phyloP scores from a whole-genome alignment of 805 yeast species.

The Nematodospora valgi region DNA sequence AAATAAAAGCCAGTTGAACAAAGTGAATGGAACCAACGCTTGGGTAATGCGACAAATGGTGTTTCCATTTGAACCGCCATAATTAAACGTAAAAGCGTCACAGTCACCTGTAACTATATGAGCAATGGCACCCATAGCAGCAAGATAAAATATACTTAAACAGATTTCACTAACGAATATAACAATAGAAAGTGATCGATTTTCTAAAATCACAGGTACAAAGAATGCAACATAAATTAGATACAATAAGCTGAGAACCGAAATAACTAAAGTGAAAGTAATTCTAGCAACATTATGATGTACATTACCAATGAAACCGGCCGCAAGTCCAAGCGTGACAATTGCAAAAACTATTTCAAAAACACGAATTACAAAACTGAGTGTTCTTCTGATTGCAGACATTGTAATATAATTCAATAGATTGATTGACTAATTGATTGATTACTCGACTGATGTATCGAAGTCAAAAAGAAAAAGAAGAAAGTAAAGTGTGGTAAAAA shows the following conservation, averaged over 20 bases:
- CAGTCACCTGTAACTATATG: conserved; percentile 6
- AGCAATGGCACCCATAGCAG: conserved; percentile 9
- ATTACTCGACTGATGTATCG: too few relatives aligned
- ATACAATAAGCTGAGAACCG: conserved; percentile 5
- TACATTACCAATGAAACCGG: conserved; percentile 6
- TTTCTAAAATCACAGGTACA: conserved; percentile 2
- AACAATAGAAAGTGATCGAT: conserved; percentile 4
- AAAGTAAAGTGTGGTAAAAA: too few relatives aligned
- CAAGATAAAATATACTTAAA: conserved; percentile 6
- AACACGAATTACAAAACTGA: too few relatives aligned
- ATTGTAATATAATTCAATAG: too few relatives aligned
- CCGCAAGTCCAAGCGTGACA: conserved; percentile 8
- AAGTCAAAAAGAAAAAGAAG: too few relatives aligned
- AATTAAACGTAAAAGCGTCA: background rate
- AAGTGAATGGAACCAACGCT: conserved; percentile 8
- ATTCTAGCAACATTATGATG: conserved; percentile 6
- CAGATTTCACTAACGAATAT: conserved; percentile 6
- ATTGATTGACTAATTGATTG: too few relatives aligned
- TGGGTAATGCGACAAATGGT: conserved; percentile 6
- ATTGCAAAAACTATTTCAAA: conserved; percentile 6
- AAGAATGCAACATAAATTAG: conserved; percentile 5
- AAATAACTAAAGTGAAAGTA: conserved; percentile 6
- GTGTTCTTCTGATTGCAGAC: too few relatives aligned
- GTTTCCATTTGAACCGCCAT: background rate
- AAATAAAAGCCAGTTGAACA: conserved; percentile 10